Conservation (phyloP, 2,329 filamentous ascomycete genomes). For the Metarhizium album region DNA sequence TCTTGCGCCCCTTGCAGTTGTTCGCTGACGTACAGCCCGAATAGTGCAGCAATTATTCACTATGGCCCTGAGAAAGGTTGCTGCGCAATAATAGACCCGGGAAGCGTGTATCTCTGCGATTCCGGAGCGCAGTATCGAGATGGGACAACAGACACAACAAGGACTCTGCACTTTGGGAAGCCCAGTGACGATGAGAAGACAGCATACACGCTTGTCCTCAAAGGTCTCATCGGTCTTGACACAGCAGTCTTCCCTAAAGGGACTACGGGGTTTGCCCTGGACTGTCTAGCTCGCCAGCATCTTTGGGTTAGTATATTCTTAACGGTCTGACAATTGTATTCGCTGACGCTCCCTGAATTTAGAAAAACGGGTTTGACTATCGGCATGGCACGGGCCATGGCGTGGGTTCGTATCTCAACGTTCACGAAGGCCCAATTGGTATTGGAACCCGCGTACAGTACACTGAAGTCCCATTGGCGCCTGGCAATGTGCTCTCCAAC, state of each 20-base stretch:
- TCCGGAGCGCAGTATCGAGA: slow-evolving; percentile 95
- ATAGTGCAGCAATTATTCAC: slow-evolving; percentile 87
- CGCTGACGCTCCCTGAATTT: slow-evolving; percentile 9
- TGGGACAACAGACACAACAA: slow-evolving; percentile 90
- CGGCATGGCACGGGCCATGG: slow-evolving; percentile 94
- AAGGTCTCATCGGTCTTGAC: slow-evolving; percentile 86
- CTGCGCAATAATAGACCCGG: slow-evolving; percentile 75
- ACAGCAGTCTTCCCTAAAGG: slow-evolving; percentile 85
- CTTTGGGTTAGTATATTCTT: slow-evolving; percentile 57
- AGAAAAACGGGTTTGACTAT: slow-evolving; percentile 72
- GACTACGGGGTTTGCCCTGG: slow-evolving; percentile 85
- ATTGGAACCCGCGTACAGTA: slow-evolving; percentile 89
- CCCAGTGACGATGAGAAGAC: slow-evolving; percentile 77
- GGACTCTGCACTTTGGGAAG: slow-evolving; percentile 83
- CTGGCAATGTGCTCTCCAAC: slow-evolving; percentile 93
- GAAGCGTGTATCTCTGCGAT: slow-evolving; percentile 85
- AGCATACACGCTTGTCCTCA: slow-evolving; percentile 87
- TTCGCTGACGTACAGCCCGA: slow-evolving; percentile 1
- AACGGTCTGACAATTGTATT: not conserved
- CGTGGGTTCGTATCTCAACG: slow-evolving; percentile 89
- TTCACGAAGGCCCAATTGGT: slow-evolving; percentile 94
- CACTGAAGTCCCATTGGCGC: slow-evolving; percentile 75
- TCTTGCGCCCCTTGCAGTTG: not conserved
- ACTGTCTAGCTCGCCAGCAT: slow-evolving; percentile 78
- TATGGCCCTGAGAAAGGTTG: slow-evolving; percentile 79